phyloP scores from a whole-genome alignment of 2,329 filamentous ascomycete genomes.

The Lasiodiplodia gonubiensis region DNA sequence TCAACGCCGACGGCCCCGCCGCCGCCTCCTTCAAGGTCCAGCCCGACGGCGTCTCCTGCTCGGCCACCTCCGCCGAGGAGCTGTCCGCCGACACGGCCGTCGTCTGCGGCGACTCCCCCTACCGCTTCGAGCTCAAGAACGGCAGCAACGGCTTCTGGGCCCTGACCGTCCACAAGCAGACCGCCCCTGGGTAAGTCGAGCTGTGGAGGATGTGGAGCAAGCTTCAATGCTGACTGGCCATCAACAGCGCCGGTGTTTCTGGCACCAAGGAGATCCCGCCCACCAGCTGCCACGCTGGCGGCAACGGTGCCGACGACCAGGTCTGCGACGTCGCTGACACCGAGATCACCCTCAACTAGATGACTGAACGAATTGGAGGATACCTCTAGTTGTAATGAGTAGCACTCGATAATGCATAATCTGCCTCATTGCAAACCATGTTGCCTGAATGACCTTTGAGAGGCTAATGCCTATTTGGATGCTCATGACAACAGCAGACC shows the following conservation, averaged over 20 bases:
- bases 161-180: conserved; percentile 19
- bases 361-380: neutral
- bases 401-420: neutral
- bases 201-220: neutral
- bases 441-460: neutral
- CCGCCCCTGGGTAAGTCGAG: conserved; percentile 2
- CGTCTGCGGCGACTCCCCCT: conserved; percentile 6
- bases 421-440: neutral
- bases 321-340: neutral
- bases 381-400: neutral
- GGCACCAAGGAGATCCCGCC: neutral
- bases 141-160: conserved; percentile 11
- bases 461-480: neutral
- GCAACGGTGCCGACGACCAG: neutral
- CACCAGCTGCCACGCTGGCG: conserved; percentile 11
- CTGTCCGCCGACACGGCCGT: neutral
- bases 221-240: neutral
- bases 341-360: conserved; percentile 5
- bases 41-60: conserved; percentile 16
- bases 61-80: neutral
- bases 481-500: too few relatives aligned
- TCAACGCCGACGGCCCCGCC: neutral
- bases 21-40: conserved; percentile 12
- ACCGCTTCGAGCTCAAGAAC: conserved; percentile 7
- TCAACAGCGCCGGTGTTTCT: neutral